These are phyloP conservation scores for Alternaria infectoria DNA, from an alignment of 2,329 filamentous ascomycete genomes.

Conservation along the genomic window DNA sequence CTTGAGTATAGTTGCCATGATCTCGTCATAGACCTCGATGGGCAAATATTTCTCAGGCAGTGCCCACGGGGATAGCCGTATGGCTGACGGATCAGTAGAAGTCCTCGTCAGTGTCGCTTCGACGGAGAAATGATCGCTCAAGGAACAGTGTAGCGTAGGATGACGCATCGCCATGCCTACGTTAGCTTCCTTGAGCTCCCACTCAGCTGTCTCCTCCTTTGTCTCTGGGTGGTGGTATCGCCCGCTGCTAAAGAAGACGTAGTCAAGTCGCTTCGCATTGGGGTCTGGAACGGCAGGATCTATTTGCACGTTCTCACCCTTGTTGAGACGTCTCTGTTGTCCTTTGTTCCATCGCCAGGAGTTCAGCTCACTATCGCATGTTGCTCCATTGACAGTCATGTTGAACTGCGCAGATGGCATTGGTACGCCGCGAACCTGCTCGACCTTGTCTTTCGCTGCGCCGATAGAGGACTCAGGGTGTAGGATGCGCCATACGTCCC, in stretches of 20 bases:
- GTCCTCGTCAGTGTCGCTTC: slow-evolving; percentile 70
- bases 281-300: slow-evolving; percentile 72
- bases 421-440: slow-evolving; percentile 68
- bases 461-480: slow-evolving; percentile 86
- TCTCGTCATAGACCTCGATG: slow-evolving; percentile 69
- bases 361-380: slow-evolving; percentile 85
- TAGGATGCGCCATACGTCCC: slow-evolving; percentile 82
- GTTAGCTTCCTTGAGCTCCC: slow-evolving; percentile 72
- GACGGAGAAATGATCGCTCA: slow-evolving; percentile 95
- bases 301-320: slow-evolving; percentile 68
- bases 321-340: slow-evolving; percentile 70
- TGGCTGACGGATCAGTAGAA: slow-evolving; percentile 11
- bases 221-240: slow-evolving; percentile 32
- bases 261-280: slow-evolving; percentile 86
- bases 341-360: slow-evolving; percentile 89
- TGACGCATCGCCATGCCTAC: slow-evolving; percentile 85
- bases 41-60: slow-evolving; percentile 48
- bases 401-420: slow-evolving; percentile 81
- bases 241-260: slow-evolving; percentile 74
- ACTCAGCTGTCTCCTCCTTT: slow-evolving; percentile 51
- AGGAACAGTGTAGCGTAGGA: slow-evolving; percentile 78
- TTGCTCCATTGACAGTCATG: slow-evolving; percentile 79
- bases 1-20: slow-evolving; percentile 71
- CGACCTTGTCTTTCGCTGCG: slow-evolving; percentile 69
- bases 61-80: slow-evolving; percentile 16